These are phyloP conservation scores for Macrophomina phaseolina DNA, from an alignment of 2,329 filamentous ascomycete genomes.

Conservation along the genomic window DNA sequence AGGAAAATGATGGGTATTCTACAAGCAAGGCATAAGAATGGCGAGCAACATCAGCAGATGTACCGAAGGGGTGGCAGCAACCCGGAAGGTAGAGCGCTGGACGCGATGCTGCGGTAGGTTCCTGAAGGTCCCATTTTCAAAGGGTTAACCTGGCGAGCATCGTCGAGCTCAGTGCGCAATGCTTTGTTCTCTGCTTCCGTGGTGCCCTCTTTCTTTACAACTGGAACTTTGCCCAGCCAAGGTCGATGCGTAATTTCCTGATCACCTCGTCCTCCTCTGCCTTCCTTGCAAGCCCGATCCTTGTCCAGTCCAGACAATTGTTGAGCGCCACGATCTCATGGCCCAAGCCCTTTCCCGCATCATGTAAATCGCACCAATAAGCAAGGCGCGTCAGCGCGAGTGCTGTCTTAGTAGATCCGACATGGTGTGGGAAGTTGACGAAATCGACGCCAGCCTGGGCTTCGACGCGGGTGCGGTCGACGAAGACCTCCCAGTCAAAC, in stretches of 20 bases:
- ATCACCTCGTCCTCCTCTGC: background rate
- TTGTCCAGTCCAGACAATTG: background rate
- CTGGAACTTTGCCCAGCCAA: constrained; percentile 1
- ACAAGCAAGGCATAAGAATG: no score
- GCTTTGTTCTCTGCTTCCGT: background rate
- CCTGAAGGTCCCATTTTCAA: no score
- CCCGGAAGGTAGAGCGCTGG: no score
- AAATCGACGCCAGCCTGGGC: background rate
- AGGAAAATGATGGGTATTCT: no score
- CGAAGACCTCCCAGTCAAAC: background rate
- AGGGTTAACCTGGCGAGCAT: background rate
- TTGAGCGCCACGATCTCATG: background rate
- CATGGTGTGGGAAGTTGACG: background rate
- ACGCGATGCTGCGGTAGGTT: no score
- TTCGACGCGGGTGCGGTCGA: background rate
- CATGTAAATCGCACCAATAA: background rate
- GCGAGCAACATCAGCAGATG: no score
- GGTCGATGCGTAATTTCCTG: background rate
- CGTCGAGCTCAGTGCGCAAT: background rate
- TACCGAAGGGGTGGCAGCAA: no score
- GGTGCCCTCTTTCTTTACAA: background rate
- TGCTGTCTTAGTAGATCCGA: background rate
- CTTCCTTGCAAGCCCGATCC: background rate
- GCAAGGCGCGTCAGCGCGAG: background rate
- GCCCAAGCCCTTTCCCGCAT: background rate